Evolutionary conservation across 1,284 basidiomycete genomes (phyloP).

Genomic region (Athelia sp.): DNA sequence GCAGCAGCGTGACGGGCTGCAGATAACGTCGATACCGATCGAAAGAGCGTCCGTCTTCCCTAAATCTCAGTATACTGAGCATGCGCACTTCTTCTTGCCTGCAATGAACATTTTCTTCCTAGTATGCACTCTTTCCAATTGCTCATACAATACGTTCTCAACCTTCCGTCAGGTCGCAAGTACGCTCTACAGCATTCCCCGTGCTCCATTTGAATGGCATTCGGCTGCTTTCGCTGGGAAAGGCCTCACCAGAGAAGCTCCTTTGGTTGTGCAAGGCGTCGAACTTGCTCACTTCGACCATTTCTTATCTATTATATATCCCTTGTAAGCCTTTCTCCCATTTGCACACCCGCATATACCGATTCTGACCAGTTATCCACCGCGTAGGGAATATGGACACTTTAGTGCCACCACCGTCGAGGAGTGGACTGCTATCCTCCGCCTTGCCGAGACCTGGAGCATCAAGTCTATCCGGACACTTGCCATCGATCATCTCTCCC

Average conservation of each 20-base stretch:
- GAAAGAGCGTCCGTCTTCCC: too few species aligned
- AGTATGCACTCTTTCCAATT: too few species aligned
- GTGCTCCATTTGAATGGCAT: constrained; percentile 15
- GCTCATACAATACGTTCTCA: too few species aligned
- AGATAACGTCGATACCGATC: too few species aligned
- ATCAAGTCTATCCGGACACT: too few species aligned
- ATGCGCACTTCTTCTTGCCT: too few species aligned
- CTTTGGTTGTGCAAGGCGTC: not conserved
- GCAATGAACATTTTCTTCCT: too few species aligned
- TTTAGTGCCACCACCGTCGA: not conserved
- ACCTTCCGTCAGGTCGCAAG: constrained; percentile 8
- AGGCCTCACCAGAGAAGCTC: not conserved
- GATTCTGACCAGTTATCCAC: not conserved
- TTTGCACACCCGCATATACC: not conserved
- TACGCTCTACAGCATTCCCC: constrained; percentile 11
- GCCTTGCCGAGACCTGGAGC: too few species aligned
- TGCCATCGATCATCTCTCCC: too few species aligned
- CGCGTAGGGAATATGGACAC: not conserved
- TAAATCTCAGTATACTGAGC: too few species aligned
- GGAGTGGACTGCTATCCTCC: not conserved
- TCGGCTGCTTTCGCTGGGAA: constrained; percentile 10
- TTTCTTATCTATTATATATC: not conserved
- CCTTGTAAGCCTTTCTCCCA: not conserved
- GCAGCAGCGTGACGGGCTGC: too few species aligned
- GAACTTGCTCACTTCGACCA: not conserved